phyloP scores from a whole-genome alignment of 2,329 filamentous ascomycete species.

The Pseudofabraea citricarpa region DNA sequence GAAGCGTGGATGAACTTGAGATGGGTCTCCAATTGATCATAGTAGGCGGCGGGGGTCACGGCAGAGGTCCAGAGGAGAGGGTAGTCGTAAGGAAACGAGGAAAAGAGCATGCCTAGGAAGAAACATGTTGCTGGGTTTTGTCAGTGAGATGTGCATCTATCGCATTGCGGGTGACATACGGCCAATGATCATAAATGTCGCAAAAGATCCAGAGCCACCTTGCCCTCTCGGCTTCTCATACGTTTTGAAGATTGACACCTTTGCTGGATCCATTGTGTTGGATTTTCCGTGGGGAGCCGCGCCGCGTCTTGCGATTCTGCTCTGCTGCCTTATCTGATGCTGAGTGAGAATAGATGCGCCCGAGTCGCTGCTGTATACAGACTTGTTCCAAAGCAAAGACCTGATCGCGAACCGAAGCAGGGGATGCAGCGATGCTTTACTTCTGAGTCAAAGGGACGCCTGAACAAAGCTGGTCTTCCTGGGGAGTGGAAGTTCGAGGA shows the following conservation, averaged over 20 bases:
- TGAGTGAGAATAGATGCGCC: too few relatives aligned
- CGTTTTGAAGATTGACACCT: conserved; percentile 27
- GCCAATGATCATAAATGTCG: conserved; percentile 94
- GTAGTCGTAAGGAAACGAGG: conserved; percentile 93
- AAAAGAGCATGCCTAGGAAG: conserved; percentile 97
- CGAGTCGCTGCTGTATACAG: too few relatives aligned
- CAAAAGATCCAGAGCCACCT: conserved; percentile 64
- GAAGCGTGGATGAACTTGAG: conserved; percentile 87
- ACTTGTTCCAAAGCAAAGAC: too few relatives aligned
- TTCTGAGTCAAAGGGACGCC: too few relatives aligned
- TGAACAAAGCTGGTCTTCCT: too few relatives aligned
- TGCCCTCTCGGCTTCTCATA: conserved; percentile 27
- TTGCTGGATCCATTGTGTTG: conserved; percentile 24
- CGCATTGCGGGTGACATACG: conserved; percentile 52
- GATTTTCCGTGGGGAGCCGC: too few relatives aligned
- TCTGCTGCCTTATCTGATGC: too few relatives aligned
- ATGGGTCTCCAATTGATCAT: conserved; percentile 82
- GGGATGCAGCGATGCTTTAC: too few relatives aligned
- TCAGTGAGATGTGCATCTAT: conserved; percentile 11
- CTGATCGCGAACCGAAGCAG: too few relatives aligned
- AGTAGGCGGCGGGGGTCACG: conserved; percentile 62
- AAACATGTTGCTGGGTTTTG: conserved; percentile 71
- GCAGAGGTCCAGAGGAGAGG: conserved; percentile 76
- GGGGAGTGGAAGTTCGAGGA: too few relatives aligned
- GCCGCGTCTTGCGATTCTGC: too few relatives aligned